Evolutionary conservation across 257 asterid species (phyloP).

Genomic region (Ilex asprella): DNA sequence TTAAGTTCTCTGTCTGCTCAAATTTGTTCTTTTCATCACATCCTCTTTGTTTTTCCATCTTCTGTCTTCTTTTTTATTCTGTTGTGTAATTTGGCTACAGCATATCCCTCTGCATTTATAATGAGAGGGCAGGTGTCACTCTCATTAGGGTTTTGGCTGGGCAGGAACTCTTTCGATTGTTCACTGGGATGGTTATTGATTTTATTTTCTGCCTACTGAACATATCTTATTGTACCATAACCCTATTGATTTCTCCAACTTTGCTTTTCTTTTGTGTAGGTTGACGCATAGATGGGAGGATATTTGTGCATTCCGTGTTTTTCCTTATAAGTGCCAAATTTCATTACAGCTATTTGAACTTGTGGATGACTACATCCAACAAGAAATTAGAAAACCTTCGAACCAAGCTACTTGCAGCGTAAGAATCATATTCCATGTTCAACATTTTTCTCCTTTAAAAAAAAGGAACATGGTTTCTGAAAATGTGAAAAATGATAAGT

Average conservation of each 20-base stretch:
- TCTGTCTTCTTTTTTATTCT: neutral
- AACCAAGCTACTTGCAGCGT: conserved; percentile 56
- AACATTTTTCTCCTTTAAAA: neutral
- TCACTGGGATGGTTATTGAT: neutral
- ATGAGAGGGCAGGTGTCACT: neutral
- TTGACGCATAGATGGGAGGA: conserved; percentile 69
- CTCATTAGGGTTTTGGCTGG: neutral
- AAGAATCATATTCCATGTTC: conserved; percentile 17
- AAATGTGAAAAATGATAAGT: too few relatives aligned
- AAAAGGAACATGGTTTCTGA: neutral
- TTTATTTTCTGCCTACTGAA: neutral
- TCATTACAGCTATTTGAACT: conserved; percentile 72
- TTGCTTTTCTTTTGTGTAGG: conserved; percentile 34
- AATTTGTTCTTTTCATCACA: neutral
- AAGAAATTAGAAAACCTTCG: conserved; percentile 76
- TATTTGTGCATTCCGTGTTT: conserved; percentile 66
- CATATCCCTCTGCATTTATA: neutral
- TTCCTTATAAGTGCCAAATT: conserved; percentile 64
- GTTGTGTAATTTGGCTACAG: neutral
- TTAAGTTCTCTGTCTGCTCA: neutral
- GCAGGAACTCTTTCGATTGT: neutral
- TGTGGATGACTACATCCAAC: conserved; percentile 76
- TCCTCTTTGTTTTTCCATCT: neutral
- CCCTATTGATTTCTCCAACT: too few relatives aligned
- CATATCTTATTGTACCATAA: neutral